Evolutionary conservation across 2,329 filamentous ascomycete species (phyloP).

Genomic region (Westerdykella aurantiaca): DNA sequence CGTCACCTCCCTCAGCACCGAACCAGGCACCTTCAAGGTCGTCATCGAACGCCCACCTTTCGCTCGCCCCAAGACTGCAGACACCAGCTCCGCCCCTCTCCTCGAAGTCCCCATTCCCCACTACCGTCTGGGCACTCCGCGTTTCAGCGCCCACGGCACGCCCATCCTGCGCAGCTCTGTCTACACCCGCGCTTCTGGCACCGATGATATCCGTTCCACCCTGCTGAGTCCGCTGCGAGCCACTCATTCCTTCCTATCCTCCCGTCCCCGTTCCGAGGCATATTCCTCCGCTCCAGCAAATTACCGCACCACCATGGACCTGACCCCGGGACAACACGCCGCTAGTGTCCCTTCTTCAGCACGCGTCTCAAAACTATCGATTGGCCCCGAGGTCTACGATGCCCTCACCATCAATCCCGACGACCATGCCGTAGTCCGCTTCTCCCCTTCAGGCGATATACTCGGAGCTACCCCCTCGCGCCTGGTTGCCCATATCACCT

Average conservation of each 20-base stretch:
- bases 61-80: constrained; percentile 56
- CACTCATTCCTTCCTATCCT: constrained; percentile 32
- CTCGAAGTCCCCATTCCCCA: constrained; percentile 75
- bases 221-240: constrained; percentile 41
- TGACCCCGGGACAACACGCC: constrained; percentile 20
- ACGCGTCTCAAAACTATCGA: constrained; percentile 33
- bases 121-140: constrained; percentile 75
- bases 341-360: constrained; percentile 30
- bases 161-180: constrained; percentile 75
- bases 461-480: constrained; percentile 85
- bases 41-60: constrained; percentile 66
- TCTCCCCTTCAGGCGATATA: constrained; percentile 68
- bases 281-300: constrained; percentile 30
- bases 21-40: constrained; percentile 68
- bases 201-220: constrained; percentile 65
- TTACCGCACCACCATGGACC: constrained; percentile 30
- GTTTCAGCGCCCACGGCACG: constrained; percentile 71
- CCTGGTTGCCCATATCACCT: constrained; percentile 93
- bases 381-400: constrained; percentile 70
- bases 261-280: constrained; percentile 34
- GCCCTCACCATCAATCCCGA: constrained; percentile 75
- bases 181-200: constrained; percentile 59
- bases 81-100: constrained; percentile 50
- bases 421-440: constrained; percentile 74
- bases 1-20: constrained; percentile 44